phyloP scores from a whole-genome alignment of 805 yeast species.

The Ogataea angusta region DNA sequence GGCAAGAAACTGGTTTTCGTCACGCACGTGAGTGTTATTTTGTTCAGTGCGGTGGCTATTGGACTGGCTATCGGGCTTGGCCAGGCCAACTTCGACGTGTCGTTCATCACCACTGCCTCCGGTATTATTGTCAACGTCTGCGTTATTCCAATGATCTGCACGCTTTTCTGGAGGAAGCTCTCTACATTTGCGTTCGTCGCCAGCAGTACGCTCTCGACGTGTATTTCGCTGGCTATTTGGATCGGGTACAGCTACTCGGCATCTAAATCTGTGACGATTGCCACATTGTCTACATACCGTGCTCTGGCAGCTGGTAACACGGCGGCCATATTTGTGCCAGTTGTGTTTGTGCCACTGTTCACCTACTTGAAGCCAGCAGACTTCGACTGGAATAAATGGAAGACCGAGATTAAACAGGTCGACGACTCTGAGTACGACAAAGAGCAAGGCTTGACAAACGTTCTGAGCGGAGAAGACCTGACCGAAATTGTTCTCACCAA shows the following conservation, averaged over 20 bases:
- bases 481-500: slow-evolving; percentile 28
- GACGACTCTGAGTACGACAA: slow-evolving; percentile 37
- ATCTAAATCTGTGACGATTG: slow-evolving; percentile 24
- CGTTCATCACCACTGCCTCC: slow-evolving; percentile 50
- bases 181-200: slow-evolving; percentile 43
- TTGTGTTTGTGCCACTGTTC: slow-evolving; percentile 42
- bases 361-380: slow-evolving; percentile 43
- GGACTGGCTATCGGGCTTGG: slow-evolving; percentile 50
- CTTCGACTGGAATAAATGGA: slow-evolving; percentile 51
- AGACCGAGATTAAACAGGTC: slow-evolving; percentile 38
- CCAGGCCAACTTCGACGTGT: slow-evolving; percentile 50
- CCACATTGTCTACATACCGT: slow-evolving; percentile 44
- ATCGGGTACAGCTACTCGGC: slow-evolving; percentile 36
- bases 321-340: slow-evolving; percentile 50
- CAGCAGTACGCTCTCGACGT: slow-evolving; percentile 45
- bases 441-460: slow-evolving; percentile 29
- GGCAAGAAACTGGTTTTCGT: slow-evolving; percentile 45
- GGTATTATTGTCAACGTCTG: slow-evolving; percentile 55
- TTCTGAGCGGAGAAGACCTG: slow-evolving; percentile 29
- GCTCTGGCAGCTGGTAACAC: slow-evolving; percentile 58
- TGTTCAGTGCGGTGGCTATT: slow-evolving; percentile 43
- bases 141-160: slow-evolving; percentile 47
- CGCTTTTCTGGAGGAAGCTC: slow-evolving; percentile 44
- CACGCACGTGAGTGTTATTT: slow-evolving; percentile 43
- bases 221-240: slow-evolving; percentile 42